phyloP scores from a whole-genome alignment of 257 asterid species.

The Solanum chaucha region DNA sequence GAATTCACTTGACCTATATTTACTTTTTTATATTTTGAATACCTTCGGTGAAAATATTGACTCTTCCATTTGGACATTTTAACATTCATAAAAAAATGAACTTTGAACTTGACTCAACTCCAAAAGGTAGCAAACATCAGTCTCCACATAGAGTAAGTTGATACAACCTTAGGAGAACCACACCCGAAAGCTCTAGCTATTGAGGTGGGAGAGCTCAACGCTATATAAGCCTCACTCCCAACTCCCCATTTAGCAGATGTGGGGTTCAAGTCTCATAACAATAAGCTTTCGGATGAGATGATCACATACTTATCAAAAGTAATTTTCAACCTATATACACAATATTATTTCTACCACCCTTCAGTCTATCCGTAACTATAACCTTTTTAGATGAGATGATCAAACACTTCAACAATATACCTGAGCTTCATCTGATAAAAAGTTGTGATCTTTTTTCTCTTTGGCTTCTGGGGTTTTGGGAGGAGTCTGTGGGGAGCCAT shows the following conservation, averaged over 20 bases:
- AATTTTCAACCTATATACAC: neutral
- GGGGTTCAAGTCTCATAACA: neutral
- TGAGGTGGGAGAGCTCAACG: neutral
- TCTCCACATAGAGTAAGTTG: neutral
- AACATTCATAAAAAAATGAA: neutral
- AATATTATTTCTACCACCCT: neutral
- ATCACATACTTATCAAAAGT: neutral
- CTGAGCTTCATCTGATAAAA: constrained; percentile 40
- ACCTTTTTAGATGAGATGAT: neutral
- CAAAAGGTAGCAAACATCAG: neutral
- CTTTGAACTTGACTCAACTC: neutral
- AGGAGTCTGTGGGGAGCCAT: neutral
- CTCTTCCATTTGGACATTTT: neutral
- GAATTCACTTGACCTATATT: neutral
- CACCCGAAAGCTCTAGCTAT: neutral
- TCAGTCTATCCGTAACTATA: neutral
- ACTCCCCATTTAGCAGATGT: neutral
- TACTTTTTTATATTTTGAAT: neutral
- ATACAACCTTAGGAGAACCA: neutral
- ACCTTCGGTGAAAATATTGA: neutral
- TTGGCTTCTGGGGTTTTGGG: constrained; percentile 9
- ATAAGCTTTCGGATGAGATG: neutral
- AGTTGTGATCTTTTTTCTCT: neutral
- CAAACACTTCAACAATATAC: neutral
- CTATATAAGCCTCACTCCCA: neutral